These are phyloP conservation scores for Kwoniella newhampshirensis DNA, from an alignment of 768 basidiomycete genomes.

Conservation along the genomic window DNA sequence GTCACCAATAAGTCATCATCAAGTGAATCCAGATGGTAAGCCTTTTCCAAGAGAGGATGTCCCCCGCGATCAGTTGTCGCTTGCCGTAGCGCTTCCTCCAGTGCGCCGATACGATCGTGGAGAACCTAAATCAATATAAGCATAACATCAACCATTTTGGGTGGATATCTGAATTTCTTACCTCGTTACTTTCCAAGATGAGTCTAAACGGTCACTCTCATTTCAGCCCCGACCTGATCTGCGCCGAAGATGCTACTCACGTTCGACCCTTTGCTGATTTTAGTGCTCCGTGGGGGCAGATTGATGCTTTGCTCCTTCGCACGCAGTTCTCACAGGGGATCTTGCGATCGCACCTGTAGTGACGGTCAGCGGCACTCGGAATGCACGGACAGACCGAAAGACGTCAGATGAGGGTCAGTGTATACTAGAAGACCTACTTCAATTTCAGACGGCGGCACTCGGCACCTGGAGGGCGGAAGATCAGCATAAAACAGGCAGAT, in stretches of 20 bases:
- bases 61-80: constrained; percentile 2
- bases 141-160: not conserved
- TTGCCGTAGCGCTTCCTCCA: constrained; percentile 17
- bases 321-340: not conserved
- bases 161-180: not conserved
- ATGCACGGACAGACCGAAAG: too few relatives aligned
- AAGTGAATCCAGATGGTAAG: constrained; percentile 1
- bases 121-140: constrained; percentile 4
- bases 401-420: too few relatives aligned
- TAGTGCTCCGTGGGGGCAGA: constrained; percentile 18
- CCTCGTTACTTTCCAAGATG: constrained; percentile 23
- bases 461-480: constrained; percentile 1
- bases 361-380: too few relatives aligned
- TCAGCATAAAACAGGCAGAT: too few relatives aligned
- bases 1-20: not conserved
- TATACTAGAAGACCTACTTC: constrained; percentile 15
- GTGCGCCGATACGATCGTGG: constrained; percentile 11
- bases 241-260: too few relatives aligned
- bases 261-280: not conserved
- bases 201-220: constrained; percentile 5
- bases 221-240: constrained; percentile 16
- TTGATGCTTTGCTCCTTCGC: not conserved
- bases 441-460: constrained; percentile 18
- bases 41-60: constrained; percentile 10
- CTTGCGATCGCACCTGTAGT: not conserved